phyloP scores from a whole-genome alignment of 208 protist species.

The Acanthamoeba polyphaga region DNA sequence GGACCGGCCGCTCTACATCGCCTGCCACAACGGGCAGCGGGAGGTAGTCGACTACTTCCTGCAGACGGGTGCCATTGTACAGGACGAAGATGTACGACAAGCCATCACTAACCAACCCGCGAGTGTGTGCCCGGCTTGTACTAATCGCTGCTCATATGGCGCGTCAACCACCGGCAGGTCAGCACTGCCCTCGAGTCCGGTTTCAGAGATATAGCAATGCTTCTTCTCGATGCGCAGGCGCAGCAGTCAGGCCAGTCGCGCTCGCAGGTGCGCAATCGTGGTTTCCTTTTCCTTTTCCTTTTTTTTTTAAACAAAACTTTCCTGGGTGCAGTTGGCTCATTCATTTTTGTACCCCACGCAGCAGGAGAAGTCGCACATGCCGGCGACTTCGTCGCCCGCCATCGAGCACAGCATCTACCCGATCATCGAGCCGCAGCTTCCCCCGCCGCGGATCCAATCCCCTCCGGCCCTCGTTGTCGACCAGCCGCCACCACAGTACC shows the following conservation, averaged over 20 bases:
- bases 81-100: conserved; percentile 49
- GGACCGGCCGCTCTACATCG: conserved; percentile 64
- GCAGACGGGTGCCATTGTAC: conserved; percentile 68
- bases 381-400: background rate
- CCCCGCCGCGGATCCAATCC: background rate
- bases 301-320: too few relatives aligned
- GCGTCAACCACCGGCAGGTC: background rate
- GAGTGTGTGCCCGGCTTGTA: background rate
- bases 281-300: too few relatives aligned
- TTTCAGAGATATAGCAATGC: conserved; percentile 35
- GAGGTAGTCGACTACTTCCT: conserved; percentile 37
- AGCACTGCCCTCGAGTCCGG: conserved; percentile 40
- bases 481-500: background rate
- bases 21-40: conserved; percentile 48
- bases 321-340: too few relatives aligned
- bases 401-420: conserved; percentile 50
- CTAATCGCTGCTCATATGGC: background rate
- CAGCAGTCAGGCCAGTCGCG: conserved; percentile 32
- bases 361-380: conserved; percentile 22
- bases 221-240: conserved; percentile 23
- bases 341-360: background rate
- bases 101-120: too few relatives aligned
- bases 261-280: background rate
- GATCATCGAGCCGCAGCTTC: background rate
- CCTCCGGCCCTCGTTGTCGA: background rate